phyloP scores from a whole-genome alignment of 345 rosid species.

The Nephelium lappaceum region DNA sequence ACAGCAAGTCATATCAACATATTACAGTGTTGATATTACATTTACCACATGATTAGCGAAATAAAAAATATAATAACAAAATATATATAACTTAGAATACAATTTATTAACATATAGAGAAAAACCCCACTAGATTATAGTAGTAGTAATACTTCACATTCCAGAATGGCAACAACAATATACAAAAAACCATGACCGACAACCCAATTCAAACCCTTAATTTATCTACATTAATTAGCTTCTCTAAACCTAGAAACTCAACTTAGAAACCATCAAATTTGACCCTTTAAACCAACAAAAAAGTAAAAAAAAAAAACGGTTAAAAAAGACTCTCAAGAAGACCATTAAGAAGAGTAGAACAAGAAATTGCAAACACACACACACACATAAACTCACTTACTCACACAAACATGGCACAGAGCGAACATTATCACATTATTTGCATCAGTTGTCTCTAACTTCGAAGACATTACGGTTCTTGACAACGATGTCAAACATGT shows the following conservation, averaged over 20 bases:
- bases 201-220: background rate
- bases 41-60: background rate
- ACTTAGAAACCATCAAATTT: background rate
- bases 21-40: background rate
- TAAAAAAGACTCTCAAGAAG: background rate
- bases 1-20: background rate
- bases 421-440: background rate
- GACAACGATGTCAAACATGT: constrained; percentile 88
- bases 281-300: background rate
- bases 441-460: constrained; percentile 54
- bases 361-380: background rate
- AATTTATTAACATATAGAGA: background rate
- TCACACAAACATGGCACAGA: background rate
- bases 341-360: background rate
- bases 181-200: background rate
- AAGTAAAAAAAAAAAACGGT: background rate
- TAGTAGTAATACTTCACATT: background rate
- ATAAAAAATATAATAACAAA: too few relatives aligned
- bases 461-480: constrained; percentile 71
- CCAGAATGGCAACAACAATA: background rate
- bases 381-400: background rate
- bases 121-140: background rate
- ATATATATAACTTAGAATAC: too few relatives aligned
- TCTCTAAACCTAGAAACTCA: background rate
- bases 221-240: constrained; percentile 2